These are phyloP conservation scores for Lepidium didymum DNA, from an alignment of 345 rosid species.

Conservation along the genomic window DNA sequence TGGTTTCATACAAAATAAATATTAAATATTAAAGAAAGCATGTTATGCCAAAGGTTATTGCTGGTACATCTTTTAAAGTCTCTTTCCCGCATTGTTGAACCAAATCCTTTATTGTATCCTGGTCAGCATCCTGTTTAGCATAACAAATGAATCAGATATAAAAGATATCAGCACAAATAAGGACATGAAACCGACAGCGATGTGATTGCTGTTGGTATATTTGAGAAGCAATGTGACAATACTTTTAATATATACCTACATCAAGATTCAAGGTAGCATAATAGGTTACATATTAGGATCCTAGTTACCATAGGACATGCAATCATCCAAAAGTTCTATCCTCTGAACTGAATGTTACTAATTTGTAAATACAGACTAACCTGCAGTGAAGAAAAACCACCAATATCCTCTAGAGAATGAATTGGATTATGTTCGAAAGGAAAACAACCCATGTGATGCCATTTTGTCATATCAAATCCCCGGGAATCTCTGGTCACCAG, in stretches of 20 bases:
- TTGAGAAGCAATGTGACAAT: background rate
- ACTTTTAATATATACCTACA: background rate
- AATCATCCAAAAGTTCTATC: background rate
- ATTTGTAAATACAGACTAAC: constrained; percentile 26
- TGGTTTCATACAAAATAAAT: background rate
- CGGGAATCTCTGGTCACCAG: constrained; percentile 51
- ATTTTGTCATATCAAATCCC: constrained; percentile 60
- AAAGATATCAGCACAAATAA: background rate
- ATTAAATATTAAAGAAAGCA: background rate
- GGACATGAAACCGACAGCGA: background rate
- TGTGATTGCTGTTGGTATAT: background rate
- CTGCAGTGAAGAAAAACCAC: constrained; percentile 62
- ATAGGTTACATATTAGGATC: background rate
- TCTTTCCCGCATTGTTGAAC: constrained; percentile 23
- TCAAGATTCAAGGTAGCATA: background rate
- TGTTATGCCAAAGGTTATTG: background rate
- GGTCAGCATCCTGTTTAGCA: constrained; percentile 45
- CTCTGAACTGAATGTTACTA: background rate
- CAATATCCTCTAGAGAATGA: constrained; percentile 34
- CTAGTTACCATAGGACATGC: background rate
- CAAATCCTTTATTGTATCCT: constrained; percentile 53
- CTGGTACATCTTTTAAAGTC: constrained; percentile 30
- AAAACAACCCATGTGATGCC: constrained; percentile 73
- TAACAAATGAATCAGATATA: background rate
- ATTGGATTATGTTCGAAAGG: constrained; percentile 21